phyloP scores from a whole-genome alignment of 176 grass and related monocot species.

The Triticum dicoccoides region DNA sequence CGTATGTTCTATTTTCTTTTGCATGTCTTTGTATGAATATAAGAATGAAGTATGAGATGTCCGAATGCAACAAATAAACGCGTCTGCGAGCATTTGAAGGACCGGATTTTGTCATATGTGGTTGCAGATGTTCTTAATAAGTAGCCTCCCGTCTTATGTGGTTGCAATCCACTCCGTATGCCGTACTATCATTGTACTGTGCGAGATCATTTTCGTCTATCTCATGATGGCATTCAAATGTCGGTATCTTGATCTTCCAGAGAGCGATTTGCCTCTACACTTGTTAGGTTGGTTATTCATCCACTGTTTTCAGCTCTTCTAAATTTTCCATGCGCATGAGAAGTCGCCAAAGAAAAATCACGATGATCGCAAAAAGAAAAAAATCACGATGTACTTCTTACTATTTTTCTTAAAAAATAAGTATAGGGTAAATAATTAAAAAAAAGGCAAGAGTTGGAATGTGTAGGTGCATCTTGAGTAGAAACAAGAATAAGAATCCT shows the following conservation, averaged over 20 bases:
- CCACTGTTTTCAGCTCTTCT: background rate
- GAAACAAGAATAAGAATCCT: background rate
- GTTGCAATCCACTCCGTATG: background rate
- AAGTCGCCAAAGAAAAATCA: background rate
- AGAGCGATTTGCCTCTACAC: background rate
- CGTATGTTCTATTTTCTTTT: no score
- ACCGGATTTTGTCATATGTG: no score
- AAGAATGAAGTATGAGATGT: no score
- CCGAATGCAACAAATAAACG: no score
- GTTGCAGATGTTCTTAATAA: background rate
- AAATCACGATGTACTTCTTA: no score
- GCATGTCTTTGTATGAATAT: no score
- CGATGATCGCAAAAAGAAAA: no score
- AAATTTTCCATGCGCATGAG: no score
- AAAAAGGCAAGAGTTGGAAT: background rate
- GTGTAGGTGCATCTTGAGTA: background rate
- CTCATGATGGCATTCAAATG: background rate
- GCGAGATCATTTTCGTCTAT: background rate
- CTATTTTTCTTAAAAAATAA: background rate
- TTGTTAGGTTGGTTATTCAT: background rate
- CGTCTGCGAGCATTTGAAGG: no score
- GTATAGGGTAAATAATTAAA: background rate
- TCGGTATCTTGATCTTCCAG: constrained; percentile 9
- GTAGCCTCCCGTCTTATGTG: background rate
- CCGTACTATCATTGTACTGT: background rate